These are phyloP conservation scores for Neonectria faginata DNA, from an alignment of 2,329 filamentous ascomycete species.

Conservation along the genomic window DNA sequence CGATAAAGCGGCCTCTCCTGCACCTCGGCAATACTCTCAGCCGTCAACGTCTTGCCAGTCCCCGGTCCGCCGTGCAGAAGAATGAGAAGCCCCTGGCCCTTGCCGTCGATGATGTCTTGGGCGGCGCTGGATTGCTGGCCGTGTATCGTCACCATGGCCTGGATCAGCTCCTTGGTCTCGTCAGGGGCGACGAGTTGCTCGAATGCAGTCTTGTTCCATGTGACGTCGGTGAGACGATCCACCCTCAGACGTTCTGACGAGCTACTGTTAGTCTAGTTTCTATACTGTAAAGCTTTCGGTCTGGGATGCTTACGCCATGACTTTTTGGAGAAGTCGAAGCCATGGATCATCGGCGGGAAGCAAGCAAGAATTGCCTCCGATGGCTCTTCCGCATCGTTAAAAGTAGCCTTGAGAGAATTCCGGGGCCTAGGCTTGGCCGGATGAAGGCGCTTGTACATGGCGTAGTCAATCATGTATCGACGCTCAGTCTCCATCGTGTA, in stretches of 20 bases:
- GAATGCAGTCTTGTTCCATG: conserved; percentile 30
- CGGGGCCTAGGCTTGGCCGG: not conserved
- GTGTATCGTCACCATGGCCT: conserved; percentile 26
- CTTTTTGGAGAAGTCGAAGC: conserved; percentile 27
- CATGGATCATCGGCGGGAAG: conserved; percentile 10
- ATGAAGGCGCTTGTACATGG: conserved; percentile 23
- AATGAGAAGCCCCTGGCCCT: conserved; percentile 23
- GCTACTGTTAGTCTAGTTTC: not conserved
- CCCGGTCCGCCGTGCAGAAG: conserved; percentile 18
- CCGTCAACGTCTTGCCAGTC: conserved; percentile 31
- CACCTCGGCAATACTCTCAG: conserved; percentile 33
- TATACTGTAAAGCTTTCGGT: too few species aligned
- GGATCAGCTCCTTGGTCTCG: conserved; percentile 22
- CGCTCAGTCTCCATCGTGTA: conserved; percentile 3
- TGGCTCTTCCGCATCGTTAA: not conserved
- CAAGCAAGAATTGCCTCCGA: not conserved
- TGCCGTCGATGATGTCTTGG: conserved; percentile 19
- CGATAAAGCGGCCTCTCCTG: conserved; percentile 34
- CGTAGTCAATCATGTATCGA: conserved; percentile 28
- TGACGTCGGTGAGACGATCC: conserved; percentile 23
- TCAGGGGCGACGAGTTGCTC: conserved; percentile 25
- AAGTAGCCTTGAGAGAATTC: too few species aligned
- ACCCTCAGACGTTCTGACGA: not conserved
- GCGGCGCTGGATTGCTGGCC: conserved; percentile 16
- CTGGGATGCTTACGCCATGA: conserved; percentile 16